phyloP scores from a whole-genome alignment of 129 eudicot species.

The Tagetes patula region DNA sequence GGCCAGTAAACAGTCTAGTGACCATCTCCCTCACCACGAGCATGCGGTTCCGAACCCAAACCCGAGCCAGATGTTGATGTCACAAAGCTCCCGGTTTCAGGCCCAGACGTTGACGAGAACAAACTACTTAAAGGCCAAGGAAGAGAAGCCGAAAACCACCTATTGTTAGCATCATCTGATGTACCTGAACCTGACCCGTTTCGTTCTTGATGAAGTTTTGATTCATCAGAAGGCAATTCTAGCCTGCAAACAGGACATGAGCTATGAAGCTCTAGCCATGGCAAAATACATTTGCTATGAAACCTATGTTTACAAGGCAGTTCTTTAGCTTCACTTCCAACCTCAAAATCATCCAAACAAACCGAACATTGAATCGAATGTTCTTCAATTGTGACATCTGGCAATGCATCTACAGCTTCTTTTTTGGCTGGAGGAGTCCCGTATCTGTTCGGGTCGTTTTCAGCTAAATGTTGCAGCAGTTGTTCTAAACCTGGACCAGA shows the following conservation, averaged over 20 bases:
- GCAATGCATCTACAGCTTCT: constrained; percentile 71
- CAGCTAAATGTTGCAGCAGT: constrained; percentile 77
- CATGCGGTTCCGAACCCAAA: constrained; percentile 19
- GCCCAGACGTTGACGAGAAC: constrained; percentile 50
- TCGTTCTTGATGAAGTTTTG: constrained; percentile 42
- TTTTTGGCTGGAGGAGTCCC: constrained; percentile 84
- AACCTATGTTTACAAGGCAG: constrained; percentile 93
- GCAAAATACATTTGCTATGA: constrained; percentile 72
- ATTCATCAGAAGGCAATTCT: constrained; percentile 70
- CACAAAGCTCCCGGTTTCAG: constrained; percentile 32
- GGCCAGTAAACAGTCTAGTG: constrained; percentile 14
- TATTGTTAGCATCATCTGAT: constrained; percentile 7
- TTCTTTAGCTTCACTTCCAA: constrained; percentile 63
- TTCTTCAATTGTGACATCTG: constrained; percentile 53
- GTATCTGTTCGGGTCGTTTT: constrained; percentile 79
- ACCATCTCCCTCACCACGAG: constrained; percentile 25
- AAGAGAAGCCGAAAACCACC: constrained; percentile 52
- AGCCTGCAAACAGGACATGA: constrained; percentile 86
- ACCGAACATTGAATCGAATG: constrained; percentile 60
- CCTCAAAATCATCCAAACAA: constrained; percentile 88
- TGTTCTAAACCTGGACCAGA: constrained; percentile 76
- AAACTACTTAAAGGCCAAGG: constrained; percentile 78
- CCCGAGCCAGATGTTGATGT: constrained; percentile 26
- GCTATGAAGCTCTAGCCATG: constrained; percentile 93
- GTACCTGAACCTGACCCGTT: constrained; percentile 11